Evolutionary conservation across 805 yeast species (phyloP), one percentile per base, ranked within the genome.

Genomic region (Debaryomyces prosopidis): DNA sequence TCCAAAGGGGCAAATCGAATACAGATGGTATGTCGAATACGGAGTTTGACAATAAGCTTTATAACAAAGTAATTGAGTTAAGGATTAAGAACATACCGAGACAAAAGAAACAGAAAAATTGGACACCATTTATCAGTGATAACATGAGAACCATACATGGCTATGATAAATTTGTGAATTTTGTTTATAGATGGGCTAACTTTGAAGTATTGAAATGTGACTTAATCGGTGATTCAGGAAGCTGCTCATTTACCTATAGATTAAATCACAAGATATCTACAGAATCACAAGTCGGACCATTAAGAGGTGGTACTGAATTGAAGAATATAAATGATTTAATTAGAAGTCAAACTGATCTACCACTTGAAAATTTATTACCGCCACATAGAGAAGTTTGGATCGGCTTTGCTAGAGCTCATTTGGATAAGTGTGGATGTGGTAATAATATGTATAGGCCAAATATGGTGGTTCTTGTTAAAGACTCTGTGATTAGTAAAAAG

Each of bases 381-480:
- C 35, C 36, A 11, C 56, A 58, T 4, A 46, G 71, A 38, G 72
- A 69, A 45, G 53, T 70, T 5, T 70, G 69, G 69, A 43, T 68
- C 3, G 74, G 74, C 1, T 65, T 71, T 47, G 73, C 75, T 4
- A 51, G 75, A 40, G 73, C 75, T 3, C 75, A 71, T 44, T 45
- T 71, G 11, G 48, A 52, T 23, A 44, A 47, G 3, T 71, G 76
- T 56, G 76, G 75, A 1, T 71, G 76, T 53, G 73, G 74, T 11
- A 46, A 48, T n/a, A 57, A 57, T 18, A 60, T 69, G 57, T 71
- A 71, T 50, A 53, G 76, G 32, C 76, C 76, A 12, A 71, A 71
- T 48, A 42, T 71, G 43, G 69, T 68, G 8, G 58, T 69, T 4
- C 43, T 60, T 4, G 54, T 51, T 12, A 57, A 48, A 44, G 61